Conservation (phyloP, 1,284 basidiomycete genomes). For the Malassezia yamatoensis region DNA sequence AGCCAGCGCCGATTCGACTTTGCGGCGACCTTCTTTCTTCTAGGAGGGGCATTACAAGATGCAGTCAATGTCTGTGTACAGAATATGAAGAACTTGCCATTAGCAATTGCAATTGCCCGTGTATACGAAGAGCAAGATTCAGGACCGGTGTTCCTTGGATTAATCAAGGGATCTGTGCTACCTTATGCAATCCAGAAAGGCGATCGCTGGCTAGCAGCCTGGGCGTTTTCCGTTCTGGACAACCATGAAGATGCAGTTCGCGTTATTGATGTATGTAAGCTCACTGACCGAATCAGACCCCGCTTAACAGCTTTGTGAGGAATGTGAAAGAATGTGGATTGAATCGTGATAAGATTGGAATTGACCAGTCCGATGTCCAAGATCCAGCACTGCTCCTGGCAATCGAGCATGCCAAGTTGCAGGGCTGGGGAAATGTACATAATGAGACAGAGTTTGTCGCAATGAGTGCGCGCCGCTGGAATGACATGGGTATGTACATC, state of each 20-base stretch:
- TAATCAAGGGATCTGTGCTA: slow-evolving; percentile 65
- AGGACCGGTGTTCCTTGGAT: slow-evolving; percentile 63
- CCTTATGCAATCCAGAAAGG: slow-evolving; percentile 74
- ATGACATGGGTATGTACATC: slow-evolving; percentile 68
- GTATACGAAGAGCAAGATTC: slow-evolving; percentile 66
- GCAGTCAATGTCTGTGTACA: slow-evolving; percentile 82
- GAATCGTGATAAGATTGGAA: background rate
- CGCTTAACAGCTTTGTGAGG: background rate
- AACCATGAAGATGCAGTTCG: slow-evolving; percentile 36
- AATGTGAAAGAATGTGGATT: background rate
- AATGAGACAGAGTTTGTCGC: slow-evolving; percentile 78
- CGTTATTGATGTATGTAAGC: slow-evolving; percentile 2
- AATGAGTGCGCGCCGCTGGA: slow-evolving; percentile 87
- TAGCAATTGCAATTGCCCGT: slow-evolving; percentile 76
- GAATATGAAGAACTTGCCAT: slow-evolving; percentile 76
- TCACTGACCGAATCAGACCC: background rate
- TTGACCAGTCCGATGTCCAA: slow-evolving; percentile 51
- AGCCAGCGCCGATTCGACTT: slow-evolving; percentile 53
- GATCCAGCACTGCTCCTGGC: slow-evolving; percentile 71
- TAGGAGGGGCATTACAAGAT: slow-evolving; percentile 77
- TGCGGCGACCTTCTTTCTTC: slow-evolving; percentile 91
- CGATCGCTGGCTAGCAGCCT: slow-evolving; percentile 89
- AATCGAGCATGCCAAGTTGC: slow-evolving; percentile 65
- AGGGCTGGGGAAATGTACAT: slow-evolving; percentile 50
- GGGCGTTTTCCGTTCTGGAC: slow-evolving; percentile 86